phyloP scores from a whole-genome alignment of 371 early-diverging fungal genomes.

The Actinomucor elegans region DNA sequence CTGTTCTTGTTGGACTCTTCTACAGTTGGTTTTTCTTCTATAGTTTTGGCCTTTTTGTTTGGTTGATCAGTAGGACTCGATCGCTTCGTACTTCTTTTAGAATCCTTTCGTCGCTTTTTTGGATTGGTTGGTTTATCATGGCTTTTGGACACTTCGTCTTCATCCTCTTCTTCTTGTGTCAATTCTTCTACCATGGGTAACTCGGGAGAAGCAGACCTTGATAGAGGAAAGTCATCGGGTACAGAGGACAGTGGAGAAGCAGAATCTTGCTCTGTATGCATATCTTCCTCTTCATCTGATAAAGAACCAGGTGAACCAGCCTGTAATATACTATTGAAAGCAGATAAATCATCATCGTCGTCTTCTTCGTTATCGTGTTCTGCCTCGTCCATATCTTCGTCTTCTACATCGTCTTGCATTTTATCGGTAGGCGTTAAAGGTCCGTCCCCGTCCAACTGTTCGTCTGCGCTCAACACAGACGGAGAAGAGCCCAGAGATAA shows the following conservation, averaged over 20 bases:
- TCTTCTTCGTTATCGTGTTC: no score
- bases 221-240: constrained; percentile 42
- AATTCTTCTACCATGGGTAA: constrained; percentile 4
- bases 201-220: constrained; percentile 37
- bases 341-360: constrained; percentile 24
- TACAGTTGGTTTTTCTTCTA: no score
- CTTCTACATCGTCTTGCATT: constrained; percentile 20
- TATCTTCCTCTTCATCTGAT: constrained; percentile 27
- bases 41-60: background rate
- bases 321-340: constrained; percentile 24
- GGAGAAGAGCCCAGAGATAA: constrained; percentile 47
- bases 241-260: constrained; percentile 42
- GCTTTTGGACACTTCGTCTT: background rate
- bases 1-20: no score
- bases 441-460: constrained; percentile 26
- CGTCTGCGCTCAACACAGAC: constrained; percentile 39
- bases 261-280: constrained; percentile 22
- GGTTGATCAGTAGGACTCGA: no score
- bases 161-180: background rate
- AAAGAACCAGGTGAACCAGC: constrained; percentile 30
- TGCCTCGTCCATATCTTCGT: constrained; percentile 20
- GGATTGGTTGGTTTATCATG: no score
- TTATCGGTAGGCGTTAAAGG: constrained; percentile 31
- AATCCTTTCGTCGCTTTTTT: background rate
- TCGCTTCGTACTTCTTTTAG: no score